Conservation (phyloP, 768 basidiomycete species). For the Dendrothele bispora region DNA sequence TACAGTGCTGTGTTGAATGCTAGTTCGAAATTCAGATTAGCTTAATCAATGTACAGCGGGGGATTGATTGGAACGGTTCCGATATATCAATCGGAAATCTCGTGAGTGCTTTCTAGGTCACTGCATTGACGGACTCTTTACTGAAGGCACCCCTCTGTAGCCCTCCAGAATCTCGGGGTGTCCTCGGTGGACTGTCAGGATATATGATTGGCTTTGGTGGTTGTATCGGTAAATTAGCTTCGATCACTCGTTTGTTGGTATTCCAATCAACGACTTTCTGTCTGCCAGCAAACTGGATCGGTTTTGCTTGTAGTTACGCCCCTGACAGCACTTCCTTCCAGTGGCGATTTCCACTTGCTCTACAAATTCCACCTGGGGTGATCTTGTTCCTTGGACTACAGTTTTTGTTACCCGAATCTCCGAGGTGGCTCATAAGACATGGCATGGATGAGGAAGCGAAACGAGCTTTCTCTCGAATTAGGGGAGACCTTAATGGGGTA, state of each 20-base stretch:
- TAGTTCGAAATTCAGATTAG: too few species aligned
- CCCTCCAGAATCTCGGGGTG: constrained; percentile 2
- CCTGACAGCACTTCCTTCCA: constrained; percentile 1
- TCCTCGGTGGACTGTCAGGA: constrained; percentile 5
- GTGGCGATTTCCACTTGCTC: constrained; percentile 3
- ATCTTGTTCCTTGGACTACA: constrained; percentile 1
- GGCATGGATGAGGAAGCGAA: background rate
- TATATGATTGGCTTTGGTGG: constrained; percentile 8
- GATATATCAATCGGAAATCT: constrained; percentile 5
- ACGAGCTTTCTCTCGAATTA: background rate
- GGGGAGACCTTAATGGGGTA: constrained; percentile 5
- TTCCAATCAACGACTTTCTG: too few species aligned
- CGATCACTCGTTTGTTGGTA: background rate
- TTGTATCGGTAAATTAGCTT: background rate
- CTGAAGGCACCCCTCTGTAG: background rate
- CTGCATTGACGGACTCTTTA: background rate
- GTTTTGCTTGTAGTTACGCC: constrained; percentile 6
- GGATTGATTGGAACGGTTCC: constrained; percentile 2
- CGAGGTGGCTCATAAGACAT: constrained; percentile 4
- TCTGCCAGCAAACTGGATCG: constrained; percentile 7
- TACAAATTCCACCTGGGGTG: constrained; percentile 5
- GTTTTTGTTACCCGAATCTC: constrained; percentile 6
- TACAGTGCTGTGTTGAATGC: background rate
- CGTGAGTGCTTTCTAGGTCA: background rate
- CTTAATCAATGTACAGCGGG: background rate